phyloP scores from a whole-genome alignment of 306 rosid species.

The Quercus rubra region DNA sequence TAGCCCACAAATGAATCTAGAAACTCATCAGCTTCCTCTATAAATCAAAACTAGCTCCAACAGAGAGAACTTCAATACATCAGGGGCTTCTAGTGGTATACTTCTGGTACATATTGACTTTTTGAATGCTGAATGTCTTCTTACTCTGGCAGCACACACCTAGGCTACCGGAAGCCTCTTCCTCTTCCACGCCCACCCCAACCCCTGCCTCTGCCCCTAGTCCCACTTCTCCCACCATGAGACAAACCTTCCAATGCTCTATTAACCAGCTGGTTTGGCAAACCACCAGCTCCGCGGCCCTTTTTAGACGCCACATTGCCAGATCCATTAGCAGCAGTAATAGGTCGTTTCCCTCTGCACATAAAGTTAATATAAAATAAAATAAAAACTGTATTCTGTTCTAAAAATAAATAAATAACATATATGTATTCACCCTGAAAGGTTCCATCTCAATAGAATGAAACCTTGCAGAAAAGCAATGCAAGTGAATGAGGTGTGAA shows the following conservation, averaged over 20 bases:
- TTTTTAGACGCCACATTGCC: slow-evolving; percentile 59
- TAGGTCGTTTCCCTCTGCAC: slow-evolving; percentile 82
- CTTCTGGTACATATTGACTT: slow-evolving; percentile 22
- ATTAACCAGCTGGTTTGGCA: slow-evolving; percentile 75
- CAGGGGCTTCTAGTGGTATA: slow-evolving; percentile 29
- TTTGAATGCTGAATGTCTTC: slow-evolving; percentile 13
- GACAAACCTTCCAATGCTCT: slow-evolving; percentile 89
- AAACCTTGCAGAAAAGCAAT: not conserved
- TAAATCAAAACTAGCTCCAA: slow-evolving; percentile 44
- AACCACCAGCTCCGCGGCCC: slow-evolving; percentile 75
- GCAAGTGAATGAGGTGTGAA: not conserved
- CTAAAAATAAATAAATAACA: too few relatives aligned
- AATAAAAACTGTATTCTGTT: not conserved
- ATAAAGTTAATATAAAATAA: not conserved
- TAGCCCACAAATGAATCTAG: slow-evolving; percentile 16
- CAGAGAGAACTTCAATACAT: slow-evolving; percentile 46
- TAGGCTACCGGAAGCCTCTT: slow-evolving; percentile 54
- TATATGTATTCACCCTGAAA: not conserved
- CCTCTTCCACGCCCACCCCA: slow-evolving; percentile 73
- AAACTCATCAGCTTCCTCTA: slow-evolving; percentile 20
- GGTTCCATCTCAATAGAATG: not conserved
- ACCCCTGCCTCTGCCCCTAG: slow-evolving; percentile 67
- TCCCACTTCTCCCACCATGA: slow-evolving; percentile 60
- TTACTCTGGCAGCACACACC: slow-evolving; percentile 1
- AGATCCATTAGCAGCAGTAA: slow-evolving; percentile 51